Evolutionary conservation across 352 stramenopile species (phyloP), one percentile per base, ranked within the genome.

Genomic region (Phytopythium boreale): DNA sequence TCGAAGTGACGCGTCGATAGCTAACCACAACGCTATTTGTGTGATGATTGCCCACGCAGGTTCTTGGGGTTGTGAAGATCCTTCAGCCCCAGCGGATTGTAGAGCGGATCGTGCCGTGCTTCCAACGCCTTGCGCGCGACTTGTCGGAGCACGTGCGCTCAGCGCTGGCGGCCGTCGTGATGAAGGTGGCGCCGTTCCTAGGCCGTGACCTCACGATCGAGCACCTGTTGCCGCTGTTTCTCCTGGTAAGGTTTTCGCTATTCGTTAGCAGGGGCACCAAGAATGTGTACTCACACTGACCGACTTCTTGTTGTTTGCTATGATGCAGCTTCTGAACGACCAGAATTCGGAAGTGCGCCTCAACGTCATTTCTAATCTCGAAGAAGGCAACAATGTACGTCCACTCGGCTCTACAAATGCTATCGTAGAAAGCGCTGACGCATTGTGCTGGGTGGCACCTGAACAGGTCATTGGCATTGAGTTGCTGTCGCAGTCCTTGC

Each of bases 281-380:
- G 27, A 12, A 17, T 59, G 14, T 47, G n/a, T 59, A 29, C 11
- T 59, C 10, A 39, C 43, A 15, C 12, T 61, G 41, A 64, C 63
- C 69, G 52, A 22, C 10, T 15, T 59, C 26, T 11, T 20, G 14
- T 22, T 2, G 2, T 19, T 34, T 19, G 27, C 7, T 70, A 34
- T 59, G 1, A 9, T 36, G 19, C 34, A 92, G 78, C 69, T 99
- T 22, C 79, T 99, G 36, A 95, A 98, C 66, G 97, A 99, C 75
- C 93, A 97, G 63, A 97, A 95, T 50, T 98, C 95, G 10, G 96
- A 99, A 88, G 98, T 99, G 9, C 92, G 97, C 20, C 78, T 99
- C 31, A 99, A 99, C 84, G 93, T 99, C 44, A 99, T 99, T 71
- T 98, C 96, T 9, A 98, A 98, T 31, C 75, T 99, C 31, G 89